Base-by-base conservation (phyloP, 2,329 filamentous ascomycete genomes). In the Fusarium metavorans region DNA sequence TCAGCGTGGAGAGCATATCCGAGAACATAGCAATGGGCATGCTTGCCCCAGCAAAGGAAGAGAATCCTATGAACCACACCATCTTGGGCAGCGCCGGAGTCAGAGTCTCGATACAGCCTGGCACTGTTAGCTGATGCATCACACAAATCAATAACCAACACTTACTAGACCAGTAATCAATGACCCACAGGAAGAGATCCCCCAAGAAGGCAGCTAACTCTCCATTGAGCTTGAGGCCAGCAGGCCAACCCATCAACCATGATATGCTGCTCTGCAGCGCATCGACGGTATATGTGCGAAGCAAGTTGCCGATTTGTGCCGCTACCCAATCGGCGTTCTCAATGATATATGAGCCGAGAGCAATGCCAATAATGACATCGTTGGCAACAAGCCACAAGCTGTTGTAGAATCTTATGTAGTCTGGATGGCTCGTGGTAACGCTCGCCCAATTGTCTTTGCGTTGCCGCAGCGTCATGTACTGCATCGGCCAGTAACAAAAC, bases 391-490 rank as follows among this genome's bases (percentile, higher is more conserved):
- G 93, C 97, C 97, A 99, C 6, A 99, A 87, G 79, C 95, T 98
- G 82, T 99, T 99, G 85, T 98, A 99, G 84, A 99, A 99, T 18
- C 97, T 93, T 76, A 99, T 99, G 82, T 99, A 99, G 82, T 99
- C 97, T 1, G 96, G 95, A 82, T 99, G 96, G 78, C 93, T 98
- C 57, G 93, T 97, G 0, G 95, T 98, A 65, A 98, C 93, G 81
- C 96, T 98, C 68, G 95, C 94, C 96, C 97, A 98, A 77, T 97
- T 95, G 72, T 92, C 92, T 80, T 97, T 97, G 43, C 95, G 89
- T 80, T 94, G 92, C n/a, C 95, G 92, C 56, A 99, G 84, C 18
- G 95, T 98, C 50, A 96, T 89, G 81, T 98, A 98, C 82, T 99
- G 96, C 83, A 97, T 95, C 3, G 97, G 97, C 95, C 96, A 98